These are phyloP conservation scores for Piper longum DNA, from an alignment of 164 flowering plant species.

Conservation along the genomic window DNA sequence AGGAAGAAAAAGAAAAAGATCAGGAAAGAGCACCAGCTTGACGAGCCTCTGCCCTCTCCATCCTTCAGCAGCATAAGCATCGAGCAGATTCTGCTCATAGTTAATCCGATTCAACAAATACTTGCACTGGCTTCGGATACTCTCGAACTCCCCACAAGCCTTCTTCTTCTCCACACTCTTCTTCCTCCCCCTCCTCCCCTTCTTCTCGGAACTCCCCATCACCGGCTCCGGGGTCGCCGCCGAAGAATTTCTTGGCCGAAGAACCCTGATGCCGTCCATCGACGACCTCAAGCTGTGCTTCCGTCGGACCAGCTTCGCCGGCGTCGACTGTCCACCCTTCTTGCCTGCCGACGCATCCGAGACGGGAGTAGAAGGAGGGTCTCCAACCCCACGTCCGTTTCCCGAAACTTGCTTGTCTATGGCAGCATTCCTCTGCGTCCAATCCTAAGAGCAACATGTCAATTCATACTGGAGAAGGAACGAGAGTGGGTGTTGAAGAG, in stretches of 20 bases:
- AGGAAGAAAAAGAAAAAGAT: neutral
- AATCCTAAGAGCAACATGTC: no score
- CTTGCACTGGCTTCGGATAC: constrained; percentile 15
- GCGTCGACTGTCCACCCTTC: neutral
- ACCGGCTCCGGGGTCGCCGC: neutral
- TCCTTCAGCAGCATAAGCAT: constrained; percentile 82
- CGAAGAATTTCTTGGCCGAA: constrained; percentile 13
- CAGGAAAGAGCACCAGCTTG: neutral
- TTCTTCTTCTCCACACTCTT: constrained; percentile 4
- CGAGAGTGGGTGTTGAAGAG: no score
- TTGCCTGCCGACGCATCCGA: no score
- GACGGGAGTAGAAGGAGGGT: no score
- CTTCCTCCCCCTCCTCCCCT: constrained; percentile 8
- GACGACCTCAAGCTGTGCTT: constrained; percentile 18
- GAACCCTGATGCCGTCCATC: constrained; percentile 12
- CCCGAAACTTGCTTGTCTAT: no score
- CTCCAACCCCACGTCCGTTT: no score
- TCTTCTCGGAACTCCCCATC: constrained; percentile 6
- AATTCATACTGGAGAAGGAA: no score
- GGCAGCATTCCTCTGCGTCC: no score
- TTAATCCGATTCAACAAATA: constrained; percentile 20
- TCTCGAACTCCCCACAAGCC: constrained; percentile 15
- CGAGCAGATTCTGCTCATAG: constrained; percentile 58
- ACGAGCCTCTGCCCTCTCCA: constrained; percentile 82
- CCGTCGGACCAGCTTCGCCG: neutral